Evolutionary conservation across 345 rosid genomes (phyloP), one percentile per base, ranked within the genome.

Genomic region (Populus simonii): DNA sequence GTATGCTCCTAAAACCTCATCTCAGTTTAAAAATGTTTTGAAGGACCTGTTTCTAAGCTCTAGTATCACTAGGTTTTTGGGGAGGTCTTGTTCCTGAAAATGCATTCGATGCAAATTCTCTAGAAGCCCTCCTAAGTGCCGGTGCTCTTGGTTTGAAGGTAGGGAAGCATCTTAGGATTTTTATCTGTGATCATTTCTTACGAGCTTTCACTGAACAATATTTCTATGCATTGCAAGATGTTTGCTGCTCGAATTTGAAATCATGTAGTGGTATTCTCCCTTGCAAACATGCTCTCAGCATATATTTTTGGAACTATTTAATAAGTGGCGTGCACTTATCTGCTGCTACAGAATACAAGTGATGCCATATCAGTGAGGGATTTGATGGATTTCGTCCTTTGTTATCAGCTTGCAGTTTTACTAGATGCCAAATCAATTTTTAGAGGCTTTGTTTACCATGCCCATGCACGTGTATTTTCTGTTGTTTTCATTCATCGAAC

Each of bases 131-230:
- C 31, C 85, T 96, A 74, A 84, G 75, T 62, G 94, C 93, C 67
- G 98, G 99, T 73, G 99, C 76, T 81, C 98, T 93, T 78, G 99
- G 99, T 71, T 84, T 96, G 86, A 96, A 93, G 97, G 98, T 96
- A 82, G 51, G 51, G 16, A 13, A 70, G 45, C 47, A 53, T 83
- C 74, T 57, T 49, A 38, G 65, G 25, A 66, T 47, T 62, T 49
- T 11, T 39, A 62, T 73, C 47, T 62, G 18, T 51, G 29, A 29
- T 25, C 33, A 49, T 55, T 51, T 74, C 55, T 47, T 62, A 63
- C 20, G 18, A 35, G 12, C 36, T 23, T 76, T 72, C 17, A 31
- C 39, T 31, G 22, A 77, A 36, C 5, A 59, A 29, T 66, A 10
- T 66, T 25, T 66, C 36, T 8, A 41, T 68, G 36, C n/a, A 45